Percentiles rank a stretch among this genome's conserved stretches.
These are phyloP conservation scores for Alnus glutinosa DNA, from an alignment of 306 rosid species.

Conservation along the genomic window DNA sequence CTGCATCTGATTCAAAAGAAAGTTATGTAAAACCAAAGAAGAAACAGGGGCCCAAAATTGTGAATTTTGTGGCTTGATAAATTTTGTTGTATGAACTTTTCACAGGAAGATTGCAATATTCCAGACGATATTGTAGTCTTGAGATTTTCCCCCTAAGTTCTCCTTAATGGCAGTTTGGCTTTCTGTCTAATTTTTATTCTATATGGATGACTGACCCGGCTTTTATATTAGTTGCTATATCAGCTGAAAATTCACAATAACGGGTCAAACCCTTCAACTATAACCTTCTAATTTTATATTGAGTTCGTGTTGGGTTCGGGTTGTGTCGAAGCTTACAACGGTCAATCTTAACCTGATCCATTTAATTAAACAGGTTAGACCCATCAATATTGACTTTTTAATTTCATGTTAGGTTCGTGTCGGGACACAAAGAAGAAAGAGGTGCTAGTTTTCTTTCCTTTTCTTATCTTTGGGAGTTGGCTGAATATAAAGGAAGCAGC, in stretches of 20 bases:
- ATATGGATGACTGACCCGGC: not conserved
- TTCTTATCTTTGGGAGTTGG: not conserved
- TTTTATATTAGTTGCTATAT: not conserved
- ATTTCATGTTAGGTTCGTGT: no score
- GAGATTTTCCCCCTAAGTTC: not conserved
- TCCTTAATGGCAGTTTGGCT: not conserved
- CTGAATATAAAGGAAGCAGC: not conserved
- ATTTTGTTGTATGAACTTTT: not conserved
- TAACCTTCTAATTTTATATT: no score
- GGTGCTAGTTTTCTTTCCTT: no score
- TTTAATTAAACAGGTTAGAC: no score
- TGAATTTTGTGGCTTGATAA: conserved; percentile 54
- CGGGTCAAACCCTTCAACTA: no score
- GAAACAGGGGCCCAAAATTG: conserved; percentile 74
- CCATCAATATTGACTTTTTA: no score
- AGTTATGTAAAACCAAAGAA: conserved; percentile 48
- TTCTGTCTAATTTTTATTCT: not conserved
- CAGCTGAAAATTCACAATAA: not conserved
- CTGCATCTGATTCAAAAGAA: conserved; percentile 23
- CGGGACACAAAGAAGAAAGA: no score
- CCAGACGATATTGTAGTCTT: not conserved
- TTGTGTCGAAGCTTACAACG: no score
- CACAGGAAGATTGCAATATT: conserved; percentile 13
- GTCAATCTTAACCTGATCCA: no score
- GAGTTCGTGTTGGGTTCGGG: no score